Conservation (phyloP, 192 early-diverging fungal species). For the Podila epicladia region DNA sequence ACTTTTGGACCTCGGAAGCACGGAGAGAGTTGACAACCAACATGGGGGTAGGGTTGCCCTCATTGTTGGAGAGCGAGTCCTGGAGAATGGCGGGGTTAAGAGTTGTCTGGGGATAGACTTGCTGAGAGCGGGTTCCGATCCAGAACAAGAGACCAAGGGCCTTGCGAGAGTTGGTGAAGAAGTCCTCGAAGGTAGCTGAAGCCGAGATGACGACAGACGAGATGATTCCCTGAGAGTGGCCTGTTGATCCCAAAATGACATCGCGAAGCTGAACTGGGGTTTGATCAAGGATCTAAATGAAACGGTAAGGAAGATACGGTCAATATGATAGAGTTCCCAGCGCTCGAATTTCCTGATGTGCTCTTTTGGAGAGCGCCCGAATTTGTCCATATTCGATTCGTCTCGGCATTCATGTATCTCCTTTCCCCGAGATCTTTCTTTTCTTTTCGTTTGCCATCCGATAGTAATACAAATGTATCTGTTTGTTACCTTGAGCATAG, state of each 20-base stretch:
- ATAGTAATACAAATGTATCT: background rate
- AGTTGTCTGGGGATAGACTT: slow-evolving; percentile 81
- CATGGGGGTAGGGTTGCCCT: slow-evolving; percentile 95
- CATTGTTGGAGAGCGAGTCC: slow-evolving; percentile 88
- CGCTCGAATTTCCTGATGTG: background rate
- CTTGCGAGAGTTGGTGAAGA: slow-evolving; percentile 78
- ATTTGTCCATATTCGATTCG: background rate
- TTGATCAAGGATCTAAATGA: slow-evolving; percentile 57
- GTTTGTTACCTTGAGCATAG: slow-evolving; percentile 69
- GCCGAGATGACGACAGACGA: slow-evolving; percentile 85
- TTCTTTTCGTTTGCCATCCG: background rate
- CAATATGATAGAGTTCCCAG: background rate
- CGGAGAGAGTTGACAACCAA: slow-evolving; percentile 87
- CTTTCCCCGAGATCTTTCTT: background rate
- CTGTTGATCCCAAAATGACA: slow-evolving; percentile 78
- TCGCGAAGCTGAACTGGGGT: slow-evolving; percentile 67
- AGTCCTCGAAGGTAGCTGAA: slow-evolving; percentile 81
- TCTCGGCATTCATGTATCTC: background rate
- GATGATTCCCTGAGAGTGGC: slow-evolving; percentile 93
- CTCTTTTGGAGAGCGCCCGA: too few species aligned
- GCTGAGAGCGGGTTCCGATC: slow-evolving; percentile 84
- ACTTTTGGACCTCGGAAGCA: slow-evolving; percentile 82
- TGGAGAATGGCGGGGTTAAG: slow-evolving; percentile 88
- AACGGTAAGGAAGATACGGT: background rate
- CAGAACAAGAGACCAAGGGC: slow-evolving; percentile 85